A percentile compares a stretch with the other conserved stretches of the same genome.
Evolutionary conservation across 2,329 filamentous ascomycete species (phyloP).

Genomic region (Colletotrichum spaethianum): DNA sequence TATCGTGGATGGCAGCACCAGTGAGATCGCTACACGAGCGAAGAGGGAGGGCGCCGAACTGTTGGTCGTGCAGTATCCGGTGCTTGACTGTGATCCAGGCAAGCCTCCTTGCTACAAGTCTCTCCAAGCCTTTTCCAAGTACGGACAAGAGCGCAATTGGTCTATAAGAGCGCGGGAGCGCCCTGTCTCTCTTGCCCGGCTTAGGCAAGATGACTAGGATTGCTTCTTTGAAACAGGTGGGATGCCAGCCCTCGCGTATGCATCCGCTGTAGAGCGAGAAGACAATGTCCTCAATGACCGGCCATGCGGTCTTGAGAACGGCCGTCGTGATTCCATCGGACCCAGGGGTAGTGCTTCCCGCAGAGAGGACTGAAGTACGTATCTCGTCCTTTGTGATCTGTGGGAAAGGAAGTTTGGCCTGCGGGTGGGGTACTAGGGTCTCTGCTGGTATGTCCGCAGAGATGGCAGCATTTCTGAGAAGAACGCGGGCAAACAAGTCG

Average conservation of each 20-base stretch:
- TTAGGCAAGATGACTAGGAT: background rate
- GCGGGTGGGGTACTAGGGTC: background rate
- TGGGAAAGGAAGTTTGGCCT: constrained; percentile 1
- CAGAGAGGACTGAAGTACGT: background rate
- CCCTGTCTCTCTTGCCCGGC: background rate
- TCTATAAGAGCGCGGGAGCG: background rate
- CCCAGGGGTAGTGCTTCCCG: background rate
- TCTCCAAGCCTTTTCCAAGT: too few species aligned
- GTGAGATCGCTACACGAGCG: too few species aligned
- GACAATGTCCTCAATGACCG: background rate
- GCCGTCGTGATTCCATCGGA: background rate
- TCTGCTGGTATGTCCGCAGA: background rate
- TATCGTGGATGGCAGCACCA: too few species aligned
- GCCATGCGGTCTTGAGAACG: background rate
- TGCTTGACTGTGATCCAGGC: background rate
- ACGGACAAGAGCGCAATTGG: background rate
- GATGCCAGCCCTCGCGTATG: background rate
- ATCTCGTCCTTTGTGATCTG: background rate
- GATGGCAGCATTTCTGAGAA: background rate
- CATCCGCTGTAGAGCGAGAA: background rate
- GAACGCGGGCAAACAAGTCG: background rate
- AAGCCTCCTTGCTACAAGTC: too few species aligned
- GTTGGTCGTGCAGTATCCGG: too few species aligned
- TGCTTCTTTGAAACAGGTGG: background rate
- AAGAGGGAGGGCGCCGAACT: too few species aligned